A percentile compares a stretch with the other conserved stretches of the same genome.
Conservation (phyloP, 169 alveolate genomes). For the Theileria orientalis region DNA sequence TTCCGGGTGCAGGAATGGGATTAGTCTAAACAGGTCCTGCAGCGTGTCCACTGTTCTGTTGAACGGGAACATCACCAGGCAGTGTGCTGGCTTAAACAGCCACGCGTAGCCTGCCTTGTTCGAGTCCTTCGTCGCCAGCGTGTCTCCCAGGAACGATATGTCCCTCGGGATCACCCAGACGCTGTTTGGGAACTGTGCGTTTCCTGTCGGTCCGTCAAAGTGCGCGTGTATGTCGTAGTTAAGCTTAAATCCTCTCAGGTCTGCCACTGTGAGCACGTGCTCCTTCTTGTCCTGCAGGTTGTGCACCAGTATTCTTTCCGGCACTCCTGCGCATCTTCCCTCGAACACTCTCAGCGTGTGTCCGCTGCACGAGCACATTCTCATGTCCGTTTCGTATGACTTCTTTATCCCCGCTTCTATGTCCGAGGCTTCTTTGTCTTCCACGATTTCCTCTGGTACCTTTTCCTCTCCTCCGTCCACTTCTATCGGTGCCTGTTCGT, state of each 20-base stretch:
- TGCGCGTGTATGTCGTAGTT: slow-evolving; percentile 63
- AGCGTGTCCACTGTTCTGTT: slow-evolving; percentile 33
- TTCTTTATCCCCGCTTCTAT: not conserved
- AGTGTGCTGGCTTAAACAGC: slow-evolving; percentile 49
- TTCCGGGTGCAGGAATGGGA: slow-evolving; percentile 63
- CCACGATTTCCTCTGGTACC: not conserved
- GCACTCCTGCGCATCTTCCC: slow-evolving; percentile 25
- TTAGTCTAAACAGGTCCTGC: slow-evolving; percentile 36
- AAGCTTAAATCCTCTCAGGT: slow-evolving; percentile 40
- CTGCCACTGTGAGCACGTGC: slow-evolving; percentile 5
- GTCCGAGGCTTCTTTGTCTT: not conserved
- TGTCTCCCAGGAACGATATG: slow-evolving; percentile 11
- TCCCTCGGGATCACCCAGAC: slow-evolving; percentile 64
- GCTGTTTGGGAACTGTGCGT: slow-evolving; percentile 33
- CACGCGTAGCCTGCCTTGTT: slow-evolving; percentile 36
- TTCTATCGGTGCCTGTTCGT: not conserved
- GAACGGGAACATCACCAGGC: slow-evolving; percentile 54
- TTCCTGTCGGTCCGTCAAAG: slow-evolving; percentile 29
- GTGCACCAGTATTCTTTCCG: slow-evolving; percentile 36
- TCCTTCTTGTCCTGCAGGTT: slow-evolving; percentile 33
- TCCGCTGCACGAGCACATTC: slow-evolving; percentile 55
- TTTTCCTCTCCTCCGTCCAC: not conserved
- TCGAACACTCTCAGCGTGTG: slow-evolving; percentile 51
- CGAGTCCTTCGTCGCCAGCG: slow-evolving; percentile 1
- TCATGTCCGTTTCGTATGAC: not conserved